Evolutionary conservation across 352 stramenopile genomes (phyloP), one percentile per base, ranked within the genome.

Genomic region (Pythium volutum): DNA sequence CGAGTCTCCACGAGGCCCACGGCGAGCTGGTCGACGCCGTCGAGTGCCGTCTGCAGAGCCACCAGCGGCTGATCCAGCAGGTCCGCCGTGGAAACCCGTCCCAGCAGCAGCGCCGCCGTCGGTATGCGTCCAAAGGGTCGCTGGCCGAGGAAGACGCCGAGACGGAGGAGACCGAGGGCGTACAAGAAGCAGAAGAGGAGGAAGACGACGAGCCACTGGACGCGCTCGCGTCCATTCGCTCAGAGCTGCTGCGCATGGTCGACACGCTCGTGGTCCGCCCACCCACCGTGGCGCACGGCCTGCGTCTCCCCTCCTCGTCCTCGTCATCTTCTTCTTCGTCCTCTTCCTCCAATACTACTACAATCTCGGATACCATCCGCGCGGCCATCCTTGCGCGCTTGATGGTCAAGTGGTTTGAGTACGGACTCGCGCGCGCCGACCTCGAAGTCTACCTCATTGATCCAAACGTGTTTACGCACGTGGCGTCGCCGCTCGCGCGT

Each of bases 341-440:
- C 6, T 22, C 36, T 12, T 18, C 36, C 36, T 2, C 36, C 2
- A 9, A 4, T 10, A 43, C 14, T 43, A 15, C 11, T 20, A 20
- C 18, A 20, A 20, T 43, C 36, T 43, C 36, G 9, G 51, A 55
- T 26, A 63, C 54, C 39, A 77, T 84, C 34, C 74, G 81, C 4
- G 79, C 77, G 0, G 80, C 82, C 27, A 91, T 95, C 41, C 70
- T 95, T 22, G 78, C 86, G 26, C 82, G 86, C 15, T 64, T 95
- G 18, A 54, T 95, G 3, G 77, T 93, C 20, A 93, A 93, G 57
- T 95, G 86, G 86, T 90, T 91, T 46, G 82, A 93, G 20, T 93
- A 87, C 47, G 77, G 73, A 15, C 59, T 93, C 12, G 52, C 78
- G 6, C 72, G 69, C 22, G 70, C 71, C 2, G 77, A 82, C 20